Conservation (phyloP, 768 basidiomycete genomes). For the Lentinula boryana region DNA sequence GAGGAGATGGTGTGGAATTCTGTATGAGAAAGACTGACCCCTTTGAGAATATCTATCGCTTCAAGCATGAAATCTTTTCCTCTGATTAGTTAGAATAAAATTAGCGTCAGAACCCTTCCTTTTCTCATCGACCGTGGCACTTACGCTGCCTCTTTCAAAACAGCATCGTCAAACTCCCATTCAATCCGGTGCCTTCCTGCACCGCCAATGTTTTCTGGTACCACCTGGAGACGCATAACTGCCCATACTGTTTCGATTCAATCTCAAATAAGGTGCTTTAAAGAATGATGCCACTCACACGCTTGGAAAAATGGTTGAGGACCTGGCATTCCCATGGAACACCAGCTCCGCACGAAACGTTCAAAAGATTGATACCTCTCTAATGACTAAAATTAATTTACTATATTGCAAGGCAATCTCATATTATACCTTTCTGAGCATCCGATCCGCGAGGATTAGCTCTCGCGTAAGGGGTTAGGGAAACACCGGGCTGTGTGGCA, state of each 20-base stretch:
- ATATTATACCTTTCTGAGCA: slow-evolving; percentile 58
- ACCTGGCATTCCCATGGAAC: slow-evolving; percentile 81
- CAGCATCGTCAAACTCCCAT: slow-evolving; percentile 93
- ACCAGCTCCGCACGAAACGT: slow-evolving; percentile 77
- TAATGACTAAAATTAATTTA: slow-evolving; percentile 11
- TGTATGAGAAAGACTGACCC: slow-evolving; percentile 46
- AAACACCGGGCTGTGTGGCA: slow-evolving; percentile 75
- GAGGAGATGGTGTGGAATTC: slow-evolving; percentile 7
- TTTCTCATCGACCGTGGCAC: slow-evolving; percentile 25
- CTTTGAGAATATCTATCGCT: slow-evolving; percentile 85
- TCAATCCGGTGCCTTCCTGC: slow-evolving; percentile 67
- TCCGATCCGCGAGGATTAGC: slow-evolving; percentile 53
- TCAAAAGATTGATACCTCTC: slow-evolving; percentile 73
- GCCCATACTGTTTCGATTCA: slow-evolving; percentile 56
- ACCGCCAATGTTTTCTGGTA: slow-evolving; percentile 77
- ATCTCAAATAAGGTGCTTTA: slow-evolving; percentile 4
- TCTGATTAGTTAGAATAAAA: slow-evolving; percentile 33
- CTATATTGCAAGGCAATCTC: not conserved
- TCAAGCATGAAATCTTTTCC: slow-evolving; percentile 95
- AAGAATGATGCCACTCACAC: slow-evolving; percentile 27
- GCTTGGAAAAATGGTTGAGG: slow-evolving; percentile 83
- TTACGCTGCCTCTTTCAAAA: slow-evolving; percentile 91
- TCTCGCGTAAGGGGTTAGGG: slow-evolving; percentile 68
- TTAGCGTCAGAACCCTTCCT: slow-evolving; percentile 13
- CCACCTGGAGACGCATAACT: slow-evolving; percentile 71